Evolutionary conservation across 2,329 filamentous ascomycete genomes (phyloP).

Genomic region (Exophiala calicioides): DNA sequence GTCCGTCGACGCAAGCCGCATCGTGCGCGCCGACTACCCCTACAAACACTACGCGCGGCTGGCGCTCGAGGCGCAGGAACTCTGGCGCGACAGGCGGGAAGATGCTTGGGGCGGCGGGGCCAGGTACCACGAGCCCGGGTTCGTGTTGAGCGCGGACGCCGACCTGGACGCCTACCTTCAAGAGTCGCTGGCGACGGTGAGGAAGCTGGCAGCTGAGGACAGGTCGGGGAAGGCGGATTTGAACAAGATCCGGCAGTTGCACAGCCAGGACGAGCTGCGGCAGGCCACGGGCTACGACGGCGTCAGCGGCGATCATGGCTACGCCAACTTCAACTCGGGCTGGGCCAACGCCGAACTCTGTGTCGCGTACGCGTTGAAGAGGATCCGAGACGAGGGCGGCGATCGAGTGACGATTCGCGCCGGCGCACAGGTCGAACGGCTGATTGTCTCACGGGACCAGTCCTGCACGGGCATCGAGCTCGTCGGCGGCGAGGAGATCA

Average conservation of each 20-base stretch:
- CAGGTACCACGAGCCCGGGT: slow-evolving; percentile 47
- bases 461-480: slow-evolving; percentile 27
- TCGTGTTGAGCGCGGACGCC: slow-evolving; percentile 41
- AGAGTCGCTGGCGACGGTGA: slow-evolving; percentile 24
- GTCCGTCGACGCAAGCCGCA: slow-evolving; percentile 62
- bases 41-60: slow-evolving; percentile 74
- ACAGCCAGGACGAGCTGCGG: slow-evolving; percentile 20
- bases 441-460: slow-evolving; percentile 34
- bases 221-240: slow-evolving; percentile 39
- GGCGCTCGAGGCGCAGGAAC: slow-evolving; percentile 65
- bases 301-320: slow-evolving; percentile 37
- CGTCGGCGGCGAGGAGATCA: slow-evolving; percentile 19
- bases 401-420: slow-evolving; percentile 39
- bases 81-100: slow-evolving; percentile 26
- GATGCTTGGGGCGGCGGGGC: slow-evolving; percentile 44
- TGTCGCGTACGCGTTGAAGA: slow-evolving; percentile 42
- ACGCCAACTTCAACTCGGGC: slow-evolving; percentile 50
- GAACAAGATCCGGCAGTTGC: slow-evolving; percentile 40
- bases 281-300: slow-evolving; percentile 24
- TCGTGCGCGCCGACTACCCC: slow-evolving; percentile 75
- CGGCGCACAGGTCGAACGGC: slow-evolving; percentile 38
- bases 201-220: slow-evolving; percentile 32
- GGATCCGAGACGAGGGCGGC: slow-evolving; percentile 34
- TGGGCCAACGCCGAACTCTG: slow-evolving; percentile 48
- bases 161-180: slow-evolving; percentile 21